A percentile compares a stretch with the other conserved stretches of the same genome.
Conservation (phyloP, 148 eudicot species). For the Tetragonia tetragonoides region DNA sequence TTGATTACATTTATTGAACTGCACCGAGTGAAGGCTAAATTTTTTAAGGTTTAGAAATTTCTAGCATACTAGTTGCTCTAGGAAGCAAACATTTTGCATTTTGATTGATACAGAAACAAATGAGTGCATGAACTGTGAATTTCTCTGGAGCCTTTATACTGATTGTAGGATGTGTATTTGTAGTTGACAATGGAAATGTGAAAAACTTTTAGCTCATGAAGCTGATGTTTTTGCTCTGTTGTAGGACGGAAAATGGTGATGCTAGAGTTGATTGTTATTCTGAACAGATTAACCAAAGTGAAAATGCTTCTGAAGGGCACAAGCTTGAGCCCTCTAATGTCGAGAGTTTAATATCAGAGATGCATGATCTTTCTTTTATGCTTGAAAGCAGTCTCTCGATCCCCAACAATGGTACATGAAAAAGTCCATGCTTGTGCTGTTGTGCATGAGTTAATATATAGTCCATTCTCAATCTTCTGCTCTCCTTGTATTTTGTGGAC, state of each 20-base stretch:
- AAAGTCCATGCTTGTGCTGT: background rate
- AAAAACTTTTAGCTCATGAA: background rate
- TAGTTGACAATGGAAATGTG: background rate
- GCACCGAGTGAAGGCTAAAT: no score
- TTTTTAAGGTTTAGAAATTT: no score
- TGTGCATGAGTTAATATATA: background rate
- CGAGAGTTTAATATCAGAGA: conserved; percentile 61
- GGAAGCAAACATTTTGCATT: no score
- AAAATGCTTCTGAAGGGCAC: conserved; percentile 23
- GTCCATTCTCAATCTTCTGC: background rate
- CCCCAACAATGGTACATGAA: conserved; percentile 31
- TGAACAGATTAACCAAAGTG: conserved; percentile 25
- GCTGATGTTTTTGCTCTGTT: conserved; percentile 4
- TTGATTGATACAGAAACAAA: no score
- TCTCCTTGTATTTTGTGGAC: background rate
- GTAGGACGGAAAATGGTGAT: conserved; percentile 31
- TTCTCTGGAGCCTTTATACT: no score
- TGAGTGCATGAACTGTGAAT: no score
- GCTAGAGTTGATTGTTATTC: conserved; percentile 23
- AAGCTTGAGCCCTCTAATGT: conserved; percentile 30
- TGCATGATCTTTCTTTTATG: conserved; percentile 91
- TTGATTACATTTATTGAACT: no score
- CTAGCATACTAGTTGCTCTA: no score
- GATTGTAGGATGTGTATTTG: no score
- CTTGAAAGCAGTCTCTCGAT: conserved; percentile 62